Conservation (phyloP, 1,284 basidiomycete genomes). For the Irpex rosettiformis region DNA sequence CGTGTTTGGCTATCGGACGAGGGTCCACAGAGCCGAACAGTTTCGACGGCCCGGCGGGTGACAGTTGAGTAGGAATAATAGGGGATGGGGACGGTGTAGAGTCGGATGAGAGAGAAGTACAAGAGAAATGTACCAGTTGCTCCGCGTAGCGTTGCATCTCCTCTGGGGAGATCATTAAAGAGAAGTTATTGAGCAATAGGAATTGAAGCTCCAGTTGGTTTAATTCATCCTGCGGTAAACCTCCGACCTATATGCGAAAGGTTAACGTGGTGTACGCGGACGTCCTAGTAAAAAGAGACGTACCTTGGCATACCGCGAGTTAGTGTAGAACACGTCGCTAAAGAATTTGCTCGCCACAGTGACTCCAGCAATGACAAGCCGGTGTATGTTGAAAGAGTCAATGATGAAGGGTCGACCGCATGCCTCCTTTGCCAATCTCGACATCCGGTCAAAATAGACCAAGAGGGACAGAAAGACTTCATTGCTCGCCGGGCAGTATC, state of each 20-base stretch:
- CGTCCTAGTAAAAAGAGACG: conserved; percentile 28
- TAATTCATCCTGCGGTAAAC: conserved; percentile 89
- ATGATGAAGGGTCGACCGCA: conserved; percentile 84
- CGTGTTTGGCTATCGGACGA: conserved; percentile 1
- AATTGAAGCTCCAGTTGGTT: conserved; percentile 98
- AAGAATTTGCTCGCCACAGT: conserved; percentile 99
- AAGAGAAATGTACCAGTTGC: conserved; percentile 70
- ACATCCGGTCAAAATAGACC: conserved; percentile 96
- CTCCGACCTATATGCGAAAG: conserved; percentile 69
- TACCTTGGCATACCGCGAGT: conserved; percentile 97
- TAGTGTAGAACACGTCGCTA: conserved; percentile 99
- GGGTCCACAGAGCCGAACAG: conserved; percentile 33
- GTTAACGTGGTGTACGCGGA: not conserved
- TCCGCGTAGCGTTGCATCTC: conserved; percentile 97
- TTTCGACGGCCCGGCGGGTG: conserved; percentile 39
- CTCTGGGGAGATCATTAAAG: conserved; percentile 80
- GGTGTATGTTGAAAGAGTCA: conserved; percentile 96
- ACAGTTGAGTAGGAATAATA: conserved; percentile 19
- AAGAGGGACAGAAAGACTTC: conserved; percentile 94
- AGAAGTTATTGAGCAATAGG: conserved; percentile 93
- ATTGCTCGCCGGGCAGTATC: conserved; percentile 98
- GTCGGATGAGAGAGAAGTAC: conserved; percentile 21
- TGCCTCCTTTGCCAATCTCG: conserved; percentile 62
- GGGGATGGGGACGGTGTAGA: conserved; percentile 28
- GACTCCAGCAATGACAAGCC: conserved; percentile 92